Base-by-base conservation (phyloP, 768 basidiomycete genomes). In the Naganishia onofrii region DNA sequence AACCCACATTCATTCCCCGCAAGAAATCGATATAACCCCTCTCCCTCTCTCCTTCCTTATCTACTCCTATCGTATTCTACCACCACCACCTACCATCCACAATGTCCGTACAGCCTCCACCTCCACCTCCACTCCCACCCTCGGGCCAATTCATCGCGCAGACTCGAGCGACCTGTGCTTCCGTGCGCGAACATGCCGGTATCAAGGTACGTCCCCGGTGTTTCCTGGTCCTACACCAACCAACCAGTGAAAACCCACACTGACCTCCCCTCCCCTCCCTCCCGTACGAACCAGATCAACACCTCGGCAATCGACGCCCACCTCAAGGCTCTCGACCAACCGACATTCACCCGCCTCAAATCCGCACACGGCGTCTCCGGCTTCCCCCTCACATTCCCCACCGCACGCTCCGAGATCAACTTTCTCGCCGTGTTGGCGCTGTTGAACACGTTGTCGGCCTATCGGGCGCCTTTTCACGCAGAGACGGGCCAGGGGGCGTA, bases 371-470 rank as follows among this genome's bases (percentile, higher is more conserved):
- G 91, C 32, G 83, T 92, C 60, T n/a, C n/a, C n/a, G 83, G 86
- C 7, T 83, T 94, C 69, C 92, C 92, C 1, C 85, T 95, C 63
- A 88, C 88, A 2, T 95, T 93, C 74, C 83, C 89, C 44, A 88
- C 89, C 0, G 80, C 84, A 23, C 81, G 87, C 5, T 86, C 89
- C 52, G 92, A 95, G 81, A 83, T 95, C 70, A 93, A 92, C 79
- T 83, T 93, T 32, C 82, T 93, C n/a, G 87, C 88, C 54, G 80
- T 90, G 9, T 86, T 93, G 51, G 87, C 88, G 2, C 84, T 93
- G 21, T 84, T 95, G 38, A 93, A 93, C 78, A 91, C 93, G 78
- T 90, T 85, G 5, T 90, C 90, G 0, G 90, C 90, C 42, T 93
- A 90, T 79, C 89, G 90, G 29, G 83, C 84, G 5, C 86, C 88